Evolutionary conservation across 176 grass and related monocot genomes (phyloP).

Genomic region (Carex scoparia): DNA sequence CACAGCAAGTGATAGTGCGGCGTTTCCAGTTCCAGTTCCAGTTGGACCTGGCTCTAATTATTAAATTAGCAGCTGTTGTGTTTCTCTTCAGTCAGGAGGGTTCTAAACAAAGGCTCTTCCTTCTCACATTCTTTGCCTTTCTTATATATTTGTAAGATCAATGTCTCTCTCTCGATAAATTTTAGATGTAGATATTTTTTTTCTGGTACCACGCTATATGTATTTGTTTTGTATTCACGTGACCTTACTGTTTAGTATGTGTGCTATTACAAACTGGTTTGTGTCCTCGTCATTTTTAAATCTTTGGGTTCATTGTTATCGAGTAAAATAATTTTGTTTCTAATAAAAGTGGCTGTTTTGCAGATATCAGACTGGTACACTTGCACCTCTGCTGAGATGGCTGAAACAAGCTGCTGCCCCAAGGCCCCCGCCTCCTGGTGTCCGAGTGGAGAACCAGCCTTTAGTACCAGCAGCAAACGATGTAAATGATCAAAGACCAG

Average conservation of each 20-base stretch:
- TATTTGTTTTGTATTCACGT: background rate
- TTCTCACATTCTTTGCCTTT: slow-evolving; percentile 72
- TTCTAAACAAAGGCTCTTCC: slow-evolving; percentile 70
- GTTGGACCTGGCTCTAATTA: slow-evolving; percentile 69
- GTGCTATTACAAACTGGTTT: background rate
- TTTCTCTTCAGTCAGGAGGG: slow-evolving; percentile 89
- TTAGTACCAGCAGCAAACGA: slow-evolving; percentile 39
- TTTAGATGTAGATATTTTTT: slow-evolving; percentile 23
- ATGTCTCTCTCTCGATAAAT: background rate
- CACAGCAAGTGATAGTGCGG: slow-evolving; percentile 73
- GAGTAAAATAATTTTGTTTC: background rate
- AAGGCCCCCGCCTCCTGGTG: slow-evolving; percentile 51
- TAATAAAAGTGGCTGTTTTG: slow-evolving; percentile 20
- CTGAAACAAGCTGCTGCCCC: slow-evolving; percentile 49
- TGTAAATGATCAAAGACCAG: slow-evolving; percentile 43
- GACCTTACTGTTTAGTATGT: background rate
- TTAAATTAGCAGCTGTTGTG: slow-evolving; percentile 87
- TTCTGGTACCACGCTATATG: background rate
- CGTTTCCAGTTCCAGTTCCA: slow-evolving; percentile 90
- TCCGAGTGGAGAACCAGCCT: slow-evolving; percentile 40
- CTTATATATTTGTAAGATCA: slow-evolving; percentile 79
- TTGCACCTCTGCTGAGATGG: slow-evolving; percentile 73
- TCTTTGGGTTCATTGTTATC: background rate
- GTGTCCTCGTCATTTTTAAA: background rate
- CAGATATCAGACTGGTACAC: slow-evolving; percentile 82